These are phyloP conservation scores for Ettlia oleoabundans DNA, from an alignment of 139 green algal species.

Conservation along the genomic window DNA sequence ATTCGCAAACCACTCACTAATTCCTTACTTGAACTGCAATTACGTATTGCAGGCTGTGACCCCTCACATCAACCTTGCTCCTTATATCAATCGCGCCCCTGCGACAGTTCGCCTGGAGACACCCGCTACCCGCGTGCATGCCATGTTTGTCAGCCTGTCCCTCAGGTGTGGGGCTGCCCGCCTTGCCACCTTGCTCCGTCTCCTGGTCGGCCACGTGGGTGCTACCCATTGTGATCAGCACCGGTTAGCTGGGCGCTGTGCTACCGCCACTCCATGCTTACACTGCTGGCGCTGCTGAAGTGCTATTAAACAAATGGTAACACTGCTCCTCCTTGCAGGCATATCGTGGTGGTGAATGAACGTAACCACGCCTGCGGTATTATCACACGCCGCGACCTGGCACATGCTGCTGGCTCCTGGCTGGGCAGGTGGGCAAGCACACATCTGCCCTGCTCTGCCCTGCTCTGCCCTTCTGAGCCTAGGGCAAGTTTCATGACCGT, in stretches of 20 bases:
- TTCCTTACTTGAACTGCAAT: not conserved
- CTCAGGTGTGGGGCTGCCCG: no score
- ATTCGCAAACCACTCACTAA: not conserved
- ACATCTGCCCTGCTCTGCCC: no score
- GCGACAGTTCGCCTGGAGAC: conserved; percentile 10
- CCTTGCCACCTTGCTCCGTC: not conserved
- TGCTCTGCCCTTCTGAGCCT: no score
- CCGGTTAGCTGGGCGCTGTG: not conserved
- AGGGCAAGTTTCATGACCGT: no score
- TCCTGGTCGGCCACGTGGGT: no score
- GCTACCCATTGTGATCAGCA: no score
- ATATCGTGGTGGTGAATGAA: conserved; percentile 9
- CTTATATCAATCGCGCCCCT: not conserved
- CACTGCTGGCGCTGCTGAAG: not conserved
- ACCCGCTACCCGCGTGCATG: conserved; percentile 11
- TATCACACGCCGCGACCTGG: conserved; percentile 15
- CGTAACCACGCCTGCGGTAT: not conserved
- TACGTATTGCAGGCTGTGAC: not conserved
- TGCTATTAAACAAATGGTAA: not conserved
- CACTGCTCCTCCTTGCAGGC: not conserved
- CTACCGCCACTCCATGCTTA: not conserved
- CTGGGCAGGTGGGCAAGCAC: not conserved
- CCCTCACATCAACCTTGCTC: conserved; percentile 8
- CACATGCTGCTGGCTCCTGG: conserved; percentile 5
- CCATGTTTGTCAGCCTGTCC: conserved; percentile 22